Conservation (phyloP, 495 filamentous ascomycete genomes). For the Paragyromitra xinjiangensis region DNA sequence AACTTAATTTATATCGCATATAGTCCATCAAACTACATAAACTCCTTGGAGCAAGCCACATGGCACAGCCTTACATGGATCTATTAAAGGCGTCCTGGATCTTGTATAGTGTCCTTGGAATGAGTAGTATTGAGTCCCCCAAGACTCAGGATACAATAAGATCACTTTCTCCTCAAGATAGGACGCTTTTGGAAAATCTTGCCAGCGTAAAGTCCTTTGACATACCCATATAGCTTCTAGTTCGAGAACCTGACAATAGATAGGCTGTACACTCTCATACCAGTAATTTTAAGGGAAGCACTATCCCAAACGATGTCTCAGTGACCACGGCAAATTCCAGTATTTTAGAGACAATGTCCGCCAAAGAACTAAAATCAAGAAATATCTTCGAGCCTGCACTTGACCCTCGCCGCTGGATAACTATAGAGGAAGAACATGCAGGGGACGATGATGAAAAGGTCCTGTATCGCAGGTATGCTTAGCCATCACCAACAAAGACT, state of each 20-base stretch:
- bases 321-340: conserved; percentile 55
- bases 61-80: conserved; percentile 60
- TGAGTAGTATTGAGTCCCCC: conserved; percentile 32
- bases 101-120: conserved; percentile 57
- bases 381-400: conserved; percentile 49
- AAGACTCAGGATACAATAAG: conserved; percentile 54
- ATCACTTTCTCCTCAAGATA: conserved; percentile 59
- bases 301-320: conserved; percentile 57
- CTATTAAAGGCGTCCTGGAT: conserved; percentile 62
- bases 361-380: conserved; percentile 54
- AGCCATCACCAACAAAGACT: conserved; percentile 15
- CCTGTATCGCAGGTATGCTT: conserved; percentile 61
- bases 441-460: conserved; percentile 58
- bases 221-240: neutral
- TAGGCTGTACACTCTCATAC: conserved; percentile 60
- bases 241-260: neutral
- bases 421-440: conserved; percentile 26
- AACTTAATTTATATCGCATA: too few species aligned
- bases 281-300: conserved; percentile 56
- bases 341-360: conserved; percentile 60
- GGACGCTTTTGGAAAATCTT: conserved; percentile 60
- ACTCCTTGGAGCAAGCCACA: neutral
- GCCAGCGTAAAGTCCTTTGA: conserved; percentile 56
- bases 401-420: conserved; percentile 55
- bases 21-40: conserved; percentile 20